Percentiles rank a stretch among this genome's conserved stretches.
Evolutionary conservation across 441 rosid genomes (phyloP).

Genomic region (Kokia cookei): DNA sequence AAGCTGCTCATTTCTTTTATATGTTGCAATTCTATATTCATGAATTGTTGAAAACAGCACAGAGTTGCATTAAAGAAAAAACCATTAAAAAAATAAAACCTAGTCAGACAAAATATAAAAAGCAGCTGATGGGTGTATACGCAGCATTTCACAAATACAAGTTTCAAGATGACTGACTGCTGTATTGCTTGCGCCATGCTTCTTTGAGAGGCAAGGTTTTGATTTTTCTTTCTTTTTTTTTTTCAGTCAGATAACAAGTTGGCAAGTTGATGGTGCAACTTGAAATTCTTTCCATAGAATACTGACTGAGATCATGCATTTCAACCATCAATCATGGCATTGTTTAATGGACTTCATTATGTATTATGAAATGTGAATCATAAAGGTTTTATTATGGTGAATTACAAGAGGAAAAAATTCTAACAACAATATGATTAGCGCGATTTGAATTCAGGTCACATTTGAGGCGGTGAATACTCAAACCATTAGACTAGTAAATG

Average conservation of each 20-base stretch:
- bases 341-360: slow-evolving; percentile 1
- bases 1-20: background rate
- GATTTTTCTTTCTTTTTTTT: background rate
- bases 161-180: background rate
- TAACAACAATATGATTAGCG: too few relatives aligned
- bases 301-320: background rate
- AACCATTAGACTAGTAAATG: too few relatives aligned
- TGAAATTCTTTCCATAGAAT: background rate
- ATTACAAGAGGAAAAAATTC: too few relatives aligned
- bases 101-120: background rate
- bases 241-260: background rate
- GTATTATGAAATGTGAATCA: background rate
- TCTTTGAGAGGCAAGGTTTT: background rate
- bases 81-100: background rate
- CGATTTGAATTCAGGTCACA: too few relatives aligned
- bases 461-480: too few relatives aligned
- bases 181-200: background rate
- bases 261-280: slow-evolving; percentile 4
- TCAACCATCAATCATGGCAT: background rate
- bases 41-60: background rate
- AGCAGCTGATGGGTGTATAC: background rate
- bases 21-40: background rate
- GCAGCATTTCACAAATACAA: background rate
- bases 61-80: background rate
- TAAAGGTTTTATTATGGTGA: too few relatives aligned